Evolutionary conservation across 1,284 basidiomycete species (phyloP), one percentile per base, ranked within the genome.

Genomic region (Leccinum holopus): DNA sequence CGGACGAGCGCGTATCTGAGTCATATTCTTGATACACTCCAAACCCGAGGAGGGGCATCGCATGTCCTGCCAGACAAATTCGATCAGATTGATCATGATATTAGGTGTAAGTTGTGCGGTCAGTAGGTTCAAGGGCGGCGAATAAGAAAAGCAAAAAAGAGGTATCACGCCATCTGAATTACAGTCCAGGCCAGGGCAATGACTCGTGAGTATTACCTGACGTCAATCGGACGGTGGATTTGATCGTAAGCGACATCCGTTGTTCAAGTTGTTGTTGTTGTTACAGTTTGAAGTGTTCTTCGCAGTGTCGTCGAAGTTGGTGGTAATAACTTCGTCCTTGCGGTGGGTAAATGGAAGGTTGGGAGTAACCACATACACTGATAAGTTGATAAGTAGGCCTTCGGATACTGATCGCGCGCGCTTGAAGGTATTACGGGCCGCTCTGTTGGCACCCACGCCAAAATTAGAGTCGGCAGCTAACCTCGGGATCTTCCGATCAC

Each of bases 21-120:
- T 84, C 82, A 65, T 85, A 80, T 77, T 90, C 88, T 69, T 88
- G 84, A 70, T 89, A 95, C 9, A 94, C 90, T 11, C 93, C 93
- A 60, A 94, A 87, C 1, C 93, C 93, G 1, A 95, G 80, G n/a
- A 84, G 75, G 51, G 92, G 92, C 76, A 95, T 87, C 33, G 71
- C 60, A 71, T 83, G 77, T 4, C 86, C 87, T 84, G 63, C 44
- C n/a, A 49, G 44, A 12, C 11, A 21, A 49, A 49, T 49, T 21
- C 6, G 44, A 21, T 21, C 44, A 49, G 44, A 47, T 21, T 18
- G 44, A 47, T 47, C 18, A 47, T 47, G 3, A 47, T 9, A 47
- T 47, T 5, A 12, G 14, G n/a, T 3, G 44, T 21, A 49, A 21
- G 44, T 49, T 21, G 18, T 49, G 11, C 6, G 44, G 18, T 21